A percentile compares a stretch with the other conserved stretches of the same genome.
Conservation (phyloP, 306 rosid species). For the Senna tora region DNA sequence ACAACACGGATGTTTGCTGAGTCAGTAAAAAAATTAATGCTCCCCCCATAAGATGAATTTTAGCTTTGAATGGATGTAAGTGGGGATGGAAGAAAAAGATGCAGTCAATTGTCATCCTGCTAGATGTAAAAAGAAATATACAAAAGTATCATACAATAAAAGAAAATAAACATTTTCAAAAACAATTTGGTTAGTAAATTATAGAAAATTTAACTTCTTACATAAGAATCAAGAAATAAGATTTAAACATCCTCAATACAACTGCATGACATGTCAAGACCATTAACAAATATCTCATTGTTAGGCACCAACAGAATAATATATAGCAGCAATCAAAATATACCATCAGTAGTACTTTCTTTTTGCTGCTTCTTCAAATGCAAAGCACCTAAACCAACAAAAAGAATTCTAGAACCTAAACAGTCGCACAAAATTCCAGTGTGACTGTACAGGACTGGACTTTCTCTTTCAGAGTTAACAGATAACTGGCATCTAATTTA, state of each 20-base stretch:
- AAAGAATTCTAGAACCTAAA: conserved; percentile 23
- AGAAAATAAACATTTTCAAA: conserved; percentile 3
- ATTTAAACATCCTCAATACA: conserved; percentile 19
- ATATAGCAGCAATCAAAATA: conserved; percentile 29
- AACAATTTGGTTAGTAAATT: conserved; percentile 34
- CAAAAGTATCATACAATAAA: conserved; percentile 6
- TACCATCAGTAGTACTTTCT: neutral
- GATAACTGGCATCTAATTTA: neutral
- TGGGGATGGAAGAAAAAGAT: conserved; percentile 36
- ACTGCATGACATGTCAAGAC: conserved; percentile 4
- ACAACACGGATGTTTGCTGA: conserved; percentile 73
- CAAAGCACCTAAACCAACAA: conserved; percentile 16
- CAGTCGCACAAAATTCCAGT: conserved; percentile 12
- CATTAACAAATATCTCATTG: conserved; percentile 22
- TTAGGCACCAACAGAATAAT: neutral
- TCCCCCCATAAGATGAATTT: conserved; percentile 51
- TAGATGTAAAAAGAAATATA: conserved; percentile 30
- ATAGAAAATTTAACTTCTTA: conserved; percentile 23
- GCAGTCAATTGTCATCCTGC: conserved; percentile 41
- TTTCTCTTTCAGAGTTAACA: conserved; percentile 20
- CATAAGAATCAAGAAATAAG: conserved; percentile 12
- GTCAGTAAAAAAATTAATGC: conserved; percentile 72
- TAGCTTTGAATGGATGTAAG: conserved; percentile 46
- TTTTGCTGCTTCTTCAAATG: conserved; percentile 16
- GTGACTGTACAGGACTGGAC: neutral